These are phyloP conservation scores for Saccharomycopsis crataegensis DNA, from an alignment of 1,139 yeast species.

Conservation along the genomic window DNA sequence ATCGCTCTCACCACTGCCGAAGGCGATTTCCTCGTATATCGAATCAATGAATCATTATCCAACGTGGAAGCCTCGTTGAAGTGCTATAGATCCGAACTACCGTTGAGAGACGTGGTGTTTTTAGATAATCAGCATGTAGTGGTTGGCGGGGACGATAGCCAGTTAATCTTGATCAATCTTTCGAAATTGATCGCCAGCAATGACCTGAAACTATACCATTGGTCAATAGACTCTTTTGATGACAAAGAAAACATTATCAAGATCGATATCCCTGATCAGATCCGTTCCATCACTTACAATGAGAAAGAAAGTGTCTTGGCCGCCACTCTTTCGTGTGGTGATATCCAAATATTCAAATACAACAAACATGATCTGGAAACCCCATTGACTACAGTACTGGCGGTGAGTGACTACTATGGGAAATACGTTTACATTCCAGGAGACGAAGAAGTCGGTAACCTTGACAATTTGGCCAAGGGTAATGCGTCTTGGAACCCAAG, in stretches of 20 bases:
- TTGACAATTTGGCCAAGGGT: slow-evolving; percentile 44
- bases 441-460: slow-evolving; percentile 24
- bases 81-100: slow-evolving; percentile 13
- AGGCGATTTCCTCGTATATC: slow-evolving; percentile 15
- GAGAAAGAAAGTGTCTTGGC: slow-evolving; percentile 30
- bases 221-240: background rate
- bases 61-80: background rate
- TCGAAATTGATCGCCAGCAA: background rate
- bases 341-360: slow-evolving; percentile 55
- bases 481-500: slow-evolving; percentile 32
- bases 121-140: slow-evolving; percentile 5
- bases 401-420: background rate
- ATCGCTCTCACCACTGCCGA: slow-evolving; percentile 12
- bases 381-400: slow-evolving; percentile 25
- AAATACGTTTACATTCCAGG: slow-evolving; percentile 3
- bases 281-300: slow-evolving; percentile 9
- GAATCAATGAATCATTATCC: background rate
- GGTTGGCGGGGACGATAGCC: slow-evolving; percentile 15
- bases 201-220: background rate
- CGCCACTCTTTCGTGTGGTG: slow-evolving; percentile 62
- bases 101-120: slow-evolving; percentile 15
- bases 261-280: slow-evolving; percentile 10
- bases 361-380: slow-evolving; percentile 26
- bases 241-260: slow-evolving; percentile 2
- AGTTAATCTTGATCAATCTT: slow-evolving; percentile 5